Percentiles rank a stretch among this genome's conserved stretches.
phyloP scores from a whole-genome alignment of 2,329 filamentous ascomycete genomes.

The Xylariaceae sp. region DNA sequence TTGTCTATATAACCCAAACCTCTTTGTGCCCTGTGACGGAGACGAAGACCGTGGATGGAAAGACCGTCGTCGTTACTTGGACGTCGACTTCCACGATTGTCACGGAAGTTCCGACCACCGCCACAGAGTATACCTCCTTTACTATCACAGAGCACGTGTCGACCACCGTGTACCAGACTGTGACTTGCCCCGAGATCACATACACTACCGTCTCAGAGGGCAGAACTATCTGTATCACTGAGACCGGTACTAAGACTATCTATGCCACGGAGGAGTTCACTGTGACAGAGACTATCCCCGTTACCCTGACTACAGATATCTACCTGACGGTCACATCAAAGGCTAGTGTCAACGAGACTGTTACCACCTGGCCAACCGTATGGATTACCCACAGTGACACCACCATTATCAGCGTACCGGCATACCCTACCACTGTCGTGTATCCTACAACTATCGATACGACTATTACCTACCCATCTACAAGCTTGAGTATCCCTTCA shows the following conservation, averaged over 20 bases:
- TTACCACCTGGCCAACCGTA: constrained; percentile 43
- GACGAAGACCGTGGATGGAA: constrained; percentile 51
- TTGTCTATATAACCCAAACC: constrained; percentile 51
- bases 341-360: constrained; percentile 39
- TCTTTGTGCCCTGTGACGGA: constrained; percentile 53
- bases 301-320: constrained; percentile 48
- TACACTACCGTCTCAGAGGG: constrained; percentile 52
- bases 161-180: constrained; percentile 43
- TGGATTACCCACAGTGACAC: constrained; percentile 42
- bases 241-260: constrained; percentile 51
- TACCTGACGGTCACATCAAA: constrained; percentile 50
- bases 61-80: constrained; percentile 48
- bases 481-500: not conserved
- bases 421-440: constrained; percentile 30
- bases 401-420: constrained; percentile 42
- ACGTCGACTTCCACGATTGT: constrained; percentile 47
- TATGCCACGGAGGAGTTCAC: constrained; percentile 45
- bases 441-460: constrained; percentile 29
- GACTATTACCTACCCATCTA: constrained; percentile 4
- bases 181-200: constrained; percentile 47
- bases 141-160: constrained; percentile 40
- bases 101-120: constrained; percentile 39
- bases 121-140: constrained; percentile 41
- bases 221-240: constrained; percentile 48
- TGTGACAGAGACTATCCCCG: constrained; percentile 48